Evolutionary conservation across 768 basidiomycete species (phyloP).

Genomic region (Rossbeevera mucosa): DNA sequence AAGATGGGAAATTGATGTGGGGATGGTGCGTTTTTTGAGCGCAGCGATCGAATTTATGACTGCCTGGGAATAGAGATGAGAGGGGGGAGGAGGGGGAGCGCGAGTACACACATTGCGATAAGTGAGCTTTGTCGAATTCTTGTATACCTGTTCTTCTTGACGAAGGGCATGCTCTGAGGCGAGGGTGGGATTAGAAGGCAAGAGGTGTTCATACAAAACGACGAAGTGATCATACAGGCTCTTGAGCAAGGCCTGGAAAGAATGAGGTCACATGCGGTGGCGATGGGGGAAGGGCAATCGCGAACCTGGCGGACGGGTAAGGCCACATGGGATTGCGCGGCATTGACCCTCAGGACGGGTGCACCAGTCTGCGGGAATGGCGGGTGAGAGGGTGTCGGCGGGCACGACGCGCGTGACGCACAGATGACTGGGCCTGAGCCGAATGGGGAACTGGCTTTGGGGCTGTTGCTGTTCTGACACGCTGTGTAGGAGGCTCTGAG

Average conservation of each 20-base stretch:
- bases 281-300: conserved; percentile 8
- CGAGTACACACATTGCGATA: conserved; percentile 68
- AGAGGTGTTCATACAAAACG: conserved; percentile 58
- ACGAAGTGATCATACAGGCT: conserved; percentile 68
- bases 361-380: conserved; percentile 44
- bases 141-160: conserved; percentile 80
- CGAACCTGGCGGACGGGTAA: conserved; percentile 70
- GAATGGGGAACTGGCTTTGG: conserved; percentile 43
- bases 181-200: conserved; percentile 50
- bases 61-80: conserved; percentile 35
- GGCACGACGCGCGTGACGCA: conserved; percentile 7
- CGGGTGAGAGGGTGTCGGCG: not conserved
- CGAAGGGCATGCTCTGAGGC: conserved; percentile 74
- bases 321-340: conserved; percentile 67
- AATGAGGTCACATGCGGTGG: not conserved
- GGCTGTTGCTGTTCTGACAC: conserved; percentile 49
- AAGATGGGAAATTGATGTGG: conserved; percentile 54
- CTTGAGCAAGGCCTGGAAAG: conserved; percentile 65
- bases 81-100: not conserved
- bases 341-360: conserved; percentile 61
- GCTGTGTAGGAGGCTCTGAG: conserved; percentile 58
- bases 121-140: conserved; percentile 66
- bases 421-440: conserved; percentile 33
- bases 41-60: conserved; percentile 48
- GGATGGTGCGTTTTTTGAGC: conserved; percentile 50